A percentile compares a stretch with the other conserved stretches of the same genome.
Conservation (phyloP, 768 basidiomycete species). For the Gloeopeniophorella convolvens region DNA sequence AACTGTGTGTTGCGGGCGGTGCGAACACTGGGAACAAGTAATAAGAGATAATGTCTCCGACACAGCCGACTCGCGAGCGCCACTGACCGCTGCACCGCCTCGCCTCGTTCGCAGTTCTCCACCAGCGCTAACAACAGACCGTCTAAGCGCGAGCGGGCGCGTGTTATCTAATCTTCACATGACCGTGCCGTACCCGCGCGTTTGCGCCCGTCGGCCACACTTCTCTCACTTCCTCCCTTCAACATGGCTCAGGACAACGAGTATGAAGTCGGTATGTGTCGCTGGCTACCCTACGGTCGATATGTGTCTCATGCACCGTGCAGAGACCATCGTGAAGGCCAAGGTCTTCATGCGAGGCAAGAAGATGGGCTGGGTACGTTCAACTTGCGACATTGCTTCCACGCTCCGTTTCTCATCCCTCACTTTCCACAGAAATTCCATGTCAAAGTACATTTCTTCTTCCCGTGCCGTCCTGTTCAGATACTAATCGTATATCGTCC, state of each 20-base stretch:
- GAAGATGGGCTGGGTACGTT: constrained; percentile 20
- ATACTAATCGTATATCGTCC: neutral
- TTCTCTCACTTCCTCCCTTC: neutral
- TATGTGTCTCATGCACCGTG: neutral
- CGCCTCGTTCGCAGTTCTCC: too few relatives aligned
- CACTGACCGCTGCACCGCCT: too few relatives aligned
- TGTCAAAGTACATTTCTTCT: constrained; percentile 12
- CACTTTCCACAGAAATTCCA: constrained; percentile 15
- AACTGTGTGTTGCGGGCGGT: too few relatives aligned
- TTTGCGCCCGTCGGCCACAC: neutral
- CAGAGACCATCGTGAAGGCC: constrained; percentile 19
- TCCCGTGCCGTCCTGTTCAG: neutral
- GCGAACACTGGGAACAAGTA: too few relatives aligned
- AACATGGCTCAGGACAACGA: constrained; percentile 8
- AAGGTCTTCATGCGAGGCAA: constrained; percentile 21
- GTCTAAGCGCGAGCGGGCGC: neutral
- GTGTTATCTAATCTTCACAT: constrained; percentile 17
- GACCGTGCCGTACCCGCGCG: constrained; percentile 3
- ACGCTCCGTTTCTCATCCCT: neutral
- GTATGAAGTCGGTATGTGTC: constrained; percentile 22
- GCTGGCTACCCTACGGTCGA: neutral
- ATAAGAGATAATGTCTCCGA: too few relatives aligned
- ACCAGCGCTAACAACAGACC: too few relatives aligned
- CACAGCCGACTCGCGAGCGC: too few relatives aligned
- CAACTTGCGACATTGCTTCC: neutral